These are phyloP conservation scores for Colletotrichum sp. DNA, from an alignment of 2,329 filamentous ascomycete species.

Conservation along the genomic window DNA sequence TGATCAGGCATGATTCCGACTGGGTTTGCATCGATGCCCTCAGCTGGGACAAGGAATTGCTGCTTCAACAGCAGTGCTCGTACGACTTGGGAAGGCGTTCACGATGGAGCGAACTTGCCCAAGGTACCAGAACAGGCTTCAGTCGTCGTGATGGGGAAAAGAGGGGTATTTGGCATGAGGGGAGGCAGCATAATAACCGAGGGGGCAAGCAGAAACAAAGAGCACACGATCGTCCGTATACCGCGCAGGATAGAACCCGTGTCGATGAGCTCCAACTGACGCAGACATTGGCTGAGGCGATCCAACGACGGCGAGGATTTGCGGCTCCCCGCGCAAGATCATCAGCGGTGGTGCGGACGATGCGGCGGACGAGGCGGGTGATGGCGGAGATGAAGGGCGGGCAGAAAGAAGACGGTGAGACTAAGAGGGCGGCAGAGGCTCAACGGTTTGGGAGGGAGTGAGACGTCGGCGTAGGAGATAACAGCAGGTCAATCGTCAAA, in stretches of 20 bases:
- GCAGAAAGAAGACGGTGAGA: not conserved
- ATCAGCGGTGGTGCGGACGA: not conserved
- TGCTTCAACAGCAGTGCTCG: not conserved
- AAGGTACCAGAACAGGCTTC: not conserved
- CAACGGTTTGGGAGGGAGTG: not conserved
- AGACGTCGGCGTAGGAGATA: not conserved
- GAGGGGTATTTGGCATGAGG: conserved; percentile 6
- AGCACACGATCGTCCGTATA: not conserved
- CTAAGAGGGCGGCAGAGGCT: not conserved
- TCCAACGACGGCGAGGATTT: not conserved
- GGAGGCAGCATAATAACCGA: conserved; percentile 13
- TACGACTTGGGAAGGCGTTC: not conserved
- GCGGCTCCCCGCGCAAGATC: not conserved
- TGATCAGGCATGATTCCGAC: conserved; percentile 1
- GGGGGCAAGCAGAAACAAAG: not conserved
- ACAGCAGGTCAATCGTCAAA: not conserved
- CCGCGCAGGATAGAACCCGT: not conserved
- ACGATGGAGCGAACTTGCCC: not conserved
- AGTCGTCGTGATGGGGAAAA: not conserved
- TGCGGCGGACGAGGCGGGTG: not conserved
- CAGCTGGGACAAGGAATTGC: not conserved
- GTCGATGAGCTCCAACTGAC: not conserved
- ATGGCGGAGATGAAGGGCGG: not conserved
- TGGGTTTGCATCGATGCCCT: not conserved
- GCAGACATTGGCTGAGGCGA: not conserved